Evolutionary conservation across 1,139 yeast genomes (phyloP), one percentile per base, ranked within the genome.

Genomic region (Suhomyces wounanorum): DNA sequence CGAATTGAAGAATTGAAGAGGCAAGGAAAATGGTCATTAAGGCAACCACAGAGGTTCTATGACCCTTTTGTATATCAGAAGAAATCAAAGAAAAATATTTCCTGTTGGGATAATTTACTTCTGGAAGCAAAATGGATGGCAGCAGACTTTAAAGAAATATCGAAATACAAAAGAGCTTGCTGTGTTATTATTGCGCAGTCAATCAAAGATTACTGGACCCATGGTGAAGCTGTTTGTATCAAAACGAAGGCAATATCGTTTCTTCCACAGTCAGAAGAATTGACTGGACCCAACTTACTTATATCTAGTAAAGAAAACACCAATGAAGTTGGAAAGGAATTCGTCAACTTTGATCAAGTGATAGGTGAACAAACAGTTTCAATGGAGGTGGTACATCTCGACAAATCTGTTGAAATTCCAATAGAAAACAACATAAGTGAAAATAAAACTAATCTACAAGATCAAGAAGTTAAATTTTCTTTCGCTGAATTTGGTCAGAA

Each of bases 1-100:
- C 80, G 98, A 52, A 92, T 95, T 44, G 99, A 94, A 63, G 98
- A 92, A 64, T 75, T 95, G 54, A 89, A 91, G 63, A 76, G 96
- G 48, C 86, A 87, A 51, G 89, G 90, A 6, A 84, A 88, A 60
- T 95, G 99, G 99, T 87, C 97, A 26, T 73, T 92, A 50, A 78
- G 96, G 47, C 99, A 95, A 65, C 96, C 96, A 1, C 77, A 81
- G 48, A 79, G 81, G 55, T 85, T 78, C 59, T 66, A 77, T 25
- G 96, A 90, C 55, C 97, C 98, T 0, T 79, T 82, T 48, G 67
- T 78, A 9, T 65, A 71, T 18, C 55, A 60, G 13, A 68, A 62
- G 40, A 68, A 70, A 53, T 73, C 68, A 43, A 69, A 66, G 48
- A 66, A 69, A 45, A 57, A 59, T 16, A 60, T 65, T 33, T 72